Evolutionary conservation across 2,329 filamentous ascomycete species (phyloP).

Genomic region (Paecilomyces fulvus): DNA sequence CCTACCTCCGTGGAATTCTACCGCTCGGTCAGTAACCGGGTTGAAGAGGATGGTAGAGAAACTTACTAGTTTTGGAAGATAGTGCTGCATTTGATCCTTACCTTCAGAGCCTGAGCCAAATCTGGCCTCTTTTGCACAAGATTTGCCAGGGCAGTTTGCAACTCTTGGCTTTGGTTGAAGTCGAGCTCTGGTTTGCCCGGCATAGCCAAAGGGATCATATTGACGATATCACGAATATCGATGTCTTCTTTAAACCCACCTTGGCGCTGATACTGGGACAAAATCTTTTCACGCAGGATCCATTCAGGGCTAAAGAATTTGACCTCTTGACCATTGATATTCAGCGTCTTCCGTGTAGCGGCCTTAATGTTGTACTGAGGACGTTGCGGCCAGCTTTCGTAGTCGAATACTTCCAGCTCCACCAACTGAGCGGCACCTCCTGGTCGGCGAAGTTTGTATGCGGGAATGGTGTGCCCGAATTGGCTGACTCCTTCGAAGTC

Average conservation of each 20-base stretch:
- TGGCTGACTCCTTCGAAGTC: too few species aligned
- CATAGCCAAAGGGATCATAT: constrained; percentile 3
- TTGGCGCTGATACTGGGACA: constrained; percentile 12
- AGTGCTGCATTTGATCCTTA: constrained; percentile 11
- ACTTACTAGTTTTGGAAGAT: background rate
- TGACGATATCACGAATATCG: constrained; percentile 9
- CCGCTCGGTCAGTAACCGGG: background rate
- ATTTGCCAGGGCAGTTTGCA: too few species aligned
- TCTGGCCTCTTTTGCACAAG: constrained; percentile 8
- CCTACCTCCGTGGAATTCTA: background rate
- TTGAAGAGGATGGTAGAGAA: background rate
- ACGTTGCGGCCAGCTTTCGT: too few species aligned
- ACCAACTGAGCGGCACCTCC: too few species aligned
- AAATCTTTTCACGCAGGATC: constrained; percentile 14
- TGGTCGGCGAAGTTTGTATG: too few species aligned
- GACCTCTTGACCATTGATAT: constrained; percentile 7
- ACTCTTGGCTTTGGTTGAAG: constrained; percentile 9
- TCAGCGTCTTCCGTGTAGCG: too few species aligned
- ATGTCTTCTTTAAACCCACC: constrained; percentile 7
- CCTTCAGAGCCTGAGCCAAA: constrained; percentile 7
- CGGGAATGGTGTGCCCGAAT: too few species aligned
- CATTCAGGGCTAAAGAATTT: constrained; percentile 11
- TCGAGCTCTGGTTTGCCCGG: constrained; percentile 11
- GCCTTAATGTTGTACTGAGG: too few species aligned
- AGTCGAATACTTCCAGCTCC: too few species aligned